phyloP scores from a whole-genome alignment of 106 monocot genomes.

The Amphibolis antarctica region DNA sequence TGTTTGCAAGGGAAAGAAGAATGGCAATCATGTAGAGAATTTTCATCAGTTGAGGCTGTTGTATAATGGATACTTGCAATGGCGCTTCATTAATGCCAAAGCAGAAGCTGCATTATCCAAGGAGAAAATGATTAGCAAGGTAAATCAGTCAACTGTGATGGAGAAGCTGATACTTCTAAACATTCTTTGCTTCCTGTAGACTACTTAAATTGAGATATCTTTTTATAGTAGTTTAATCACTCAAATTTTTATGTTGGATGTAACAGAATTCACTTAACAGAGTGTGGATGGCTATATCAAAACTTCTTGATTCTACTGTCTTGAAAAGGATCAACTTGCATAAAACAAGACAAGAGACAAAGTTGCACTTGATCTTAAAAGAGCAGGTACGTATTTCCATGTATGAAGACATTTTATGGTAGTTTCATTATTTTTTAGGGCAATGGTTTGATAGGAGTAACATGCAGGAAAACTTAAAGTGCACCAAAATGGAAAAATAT shows the following conservation, averaged over 20 bases:
- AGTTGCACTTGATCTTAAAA: slow-evolving; percentile 40
- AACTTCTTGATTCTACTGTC: slow-evolving; percentile 37
- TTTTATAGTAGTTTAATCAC: neutral
- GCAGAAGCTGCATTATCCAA: slow-evolving; percentile 32
- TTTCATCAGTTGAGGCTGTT: slow-evolving; percentile 57
- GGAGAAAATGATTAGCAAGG: slow-evolving; percentile 58
- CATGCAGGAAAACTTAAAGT: too few relatives aligned
- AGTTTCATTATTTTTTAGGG: neutral
- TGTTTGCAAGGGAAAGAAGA: slow-evolving; percentile 44
- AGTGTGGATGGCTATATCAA: slow-evolving; percentile 52
- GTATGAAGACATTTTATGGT: neutral
- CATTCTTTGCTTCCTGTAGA: neutral
- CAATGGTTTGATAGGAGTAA: neutral
- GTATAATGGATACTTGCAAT: slow-evolving; percentile 54
- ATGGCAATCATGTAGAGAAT: slow-evolving; percentile 41
- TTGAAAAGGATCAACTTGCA: slow-evolving; percentile 42
- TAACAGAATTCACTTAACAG: slow-evolving; percentile 41
- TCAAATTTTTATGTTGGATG: slow-evolving; percentile 3
- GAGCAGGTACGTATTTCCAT: slow-evolving; percentile 47
- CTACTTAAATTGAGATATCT: neutral
- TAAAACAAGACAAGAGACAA: slow-evolving; percentile 41
- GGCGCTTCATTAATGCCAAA: slow-evolving; percentile 66
- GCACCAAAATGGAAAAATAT: too few relatives aligned
- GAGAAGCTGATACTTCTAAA: neutral
- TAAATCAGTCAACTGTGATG: slow-evolving; percentile 4